A percentile compares a stretch with the other conserved stretches of the same genome.
Evolutionary conservation across 331 rosid species (phyloP).

Genomic region (Spiraea crenata): DNA sequence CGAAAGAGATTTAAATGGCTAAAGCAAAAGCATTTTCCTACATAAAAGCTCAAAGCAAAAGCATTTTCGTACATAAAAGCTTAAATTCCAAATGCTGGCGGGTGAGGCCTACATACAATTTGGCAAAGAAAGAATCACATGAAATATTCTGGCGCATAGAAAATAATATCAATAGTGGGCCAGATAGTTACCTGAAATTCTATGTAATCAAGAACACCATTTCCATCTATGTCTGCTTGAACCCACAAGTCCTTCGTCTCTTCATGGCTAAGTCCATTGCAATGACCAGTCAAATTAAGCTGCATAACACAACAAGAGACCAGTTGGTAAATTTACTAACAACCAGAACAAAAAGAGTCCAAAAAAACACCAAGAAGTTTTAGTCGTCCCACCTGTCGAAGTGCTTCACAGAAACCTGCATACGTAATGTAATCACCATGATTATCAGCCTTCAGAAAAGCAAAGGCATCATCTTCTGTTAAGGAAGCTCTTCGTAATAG

Average conservation of each 20-base stretch:
- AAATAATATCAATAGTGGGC: neutral
- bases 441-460: slow-evolving; percentile 71
- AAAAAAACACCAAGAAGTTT: neutral
- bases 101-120: neutral
- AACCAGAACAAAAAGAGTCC: neutral
- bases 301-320: slow-evolving; percentile 31
- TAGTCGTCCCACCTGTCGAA: slow-evolving; percentile 49
- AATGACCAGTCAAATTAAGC: slow-evolving; percentile 78
- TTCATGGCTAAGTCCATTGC: slow-evolving; percentile 63
- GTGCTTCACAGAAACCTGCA: slow-evolving; percentile 86
- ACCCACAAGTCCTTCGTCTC: slow-evolving; percentile 81
- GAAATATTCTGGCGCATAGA: neutral
- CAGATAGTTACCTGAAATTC: slow-evolving; percentile 66
- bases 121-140: neutral
- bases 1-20: neutral
- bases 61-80: neutral
- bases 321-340: neutral
- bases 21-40: slow-evolving; percentile 2
- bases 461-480: slow-evolving; percentile 73
- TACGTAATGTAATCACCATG: slow-evolving; percentile 65
- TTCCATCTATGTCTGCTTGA: slow-evolving; percentile 72
- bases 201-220: slow-evolving; percentile 60
- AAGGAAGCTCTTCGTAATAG: slow-evolving; percentile 67
- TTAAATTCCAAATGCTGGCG: neutral
- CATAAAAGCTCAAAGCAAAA: slow-evolving; percentile 4